These are phyloP conservation scores for Pontederia crassipes DNA, from an alignment of 176 grass and related monocot genomes.

Conservation along the genomic window DNA sequence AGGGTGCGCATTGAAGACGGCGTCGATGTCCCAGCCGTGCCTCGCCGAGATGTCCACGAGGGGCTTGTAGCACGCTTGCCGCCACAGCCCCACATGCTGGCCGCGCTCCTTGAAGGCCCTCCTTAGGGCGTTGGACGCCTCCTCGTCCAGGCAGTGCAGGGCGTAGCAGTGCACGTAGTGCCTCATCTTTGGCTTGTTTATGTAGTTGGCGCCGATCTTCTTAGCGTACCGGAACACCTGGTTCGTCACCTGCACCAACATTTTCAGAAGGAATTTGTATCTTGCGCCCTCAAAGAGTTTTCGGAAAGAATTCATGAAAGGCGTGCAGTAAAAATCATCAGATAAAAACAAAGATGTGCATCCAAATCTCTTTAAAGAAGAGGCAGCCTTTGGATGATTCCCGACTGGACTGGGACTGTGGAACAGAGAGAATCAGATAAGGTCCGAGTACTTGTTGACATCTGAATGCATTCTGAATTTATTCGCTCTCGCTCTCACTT, in stretches of 20 bases:
- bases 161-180: slow-evolving; percentile 99
- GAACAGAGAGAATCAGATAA: too few relatives aligned
- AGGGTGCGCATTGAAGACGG: slow-evolving; percentile 92
- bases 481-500: too few relatives aligned
- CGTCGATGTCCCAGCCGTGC: slow-evolving; percentile 93
- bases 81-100: slow-evolving; percentile 88
- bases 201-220: slow-evolving; percentile 91
- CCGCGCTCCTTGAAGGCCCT: slow-evolving; percentile 75
- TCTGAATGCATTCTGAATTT: too few relatives aligned
- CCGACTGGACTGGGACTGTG: too few relatives aligned
- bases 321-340: too few relatives aligned
- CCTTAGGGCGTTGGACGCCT: slow-evolving; percentile 70
- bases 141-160: slow-evolving; percentile 92
- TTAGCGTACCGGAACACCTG: slow-evolving; percentile 98
- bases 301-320: too few relatives aligned
- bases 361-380: too few relatives aligned
- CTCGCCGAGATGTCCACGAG: slow-evolving; percentile 77
- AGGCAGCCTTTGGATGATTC: too few relatives aligned
- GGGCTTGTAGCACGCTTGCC: slow-evolving; percentile 89
- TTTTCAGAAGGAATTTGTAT: too few relatives aligned
- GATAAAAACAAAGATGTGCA: too few relatives aligned
- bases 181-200: slow-evolving; percentile 99
- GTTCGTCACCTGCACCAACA: slow-evolving; percentile 62
- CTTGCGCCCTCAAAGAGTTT: too few relatives aligned
- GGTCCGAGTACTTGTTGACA: too few relatives aligned